These are phyloP conservation scores for Pichia sp. DNA, from an alignment of 1,139 yeast species.

Conservation along the genomic window DNA sequence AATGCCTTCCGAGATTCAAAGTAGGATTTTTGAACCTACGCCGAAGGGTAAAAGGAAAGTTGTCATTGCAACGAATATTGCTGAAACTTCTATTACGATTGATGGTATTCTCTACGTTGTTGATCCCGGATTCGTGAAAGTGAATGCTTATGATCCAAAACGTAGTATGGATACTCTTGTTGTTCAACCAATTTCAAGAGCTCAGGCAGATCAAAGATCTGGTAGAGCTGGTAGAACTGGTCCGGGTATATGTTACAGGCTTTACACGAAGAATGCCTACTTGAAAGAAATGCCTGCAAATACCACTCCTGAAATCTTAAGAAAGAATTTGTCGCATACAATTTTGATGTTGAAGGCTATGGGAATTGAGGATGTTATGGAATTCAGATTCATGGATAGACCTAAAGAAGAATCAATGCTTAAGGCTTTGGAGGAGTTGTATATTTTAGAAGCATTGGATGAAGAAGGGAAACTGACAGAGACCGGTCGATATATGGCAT, in stretches of 20 bases:
- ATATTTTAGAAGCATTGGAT: slow-evolving; percentile 77
- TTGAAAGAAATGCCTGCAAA: slow-evolving; percentile 76
- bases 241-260: slow-evolving; percentile 73
- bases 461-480: slow-evolving; percentile 70
- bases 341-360: slow-evolving; percentile 88
- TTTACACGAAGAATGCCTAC: slow-evolving; percentile 68
- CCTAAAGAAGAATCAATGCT: slow-evolving; percentile 76
- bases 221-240: slow-evolving; percentile 89
- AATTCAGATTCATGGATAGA: slow-evolving; percentile 92
- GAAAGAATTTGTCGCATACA: slow-evolving; percentile 83
- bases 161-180: slow-evolving; percentile 73
- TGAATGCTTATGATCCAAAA: slow-evolving; percentile 70
- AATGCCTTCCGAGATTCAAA: slow-evolving; percentile 70
- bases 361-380: slow-evolving; percentile 79
- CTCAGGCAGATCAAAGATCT: slow-evolving; percentile 77
- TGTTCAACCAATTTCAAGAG: slow-evolving; percentile 74
- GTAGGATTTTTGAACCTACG: slow-evolving; percentile 68
- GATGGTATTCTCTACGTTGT: slow-evolving; percentile 75
- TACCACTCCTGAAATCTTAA: slow-evolving; percentile 86
- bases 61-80: slow-evolving; percentile 74
- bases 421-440: slow-evolving; percentile 79
- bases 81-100: slow-evolving; percentile 77
- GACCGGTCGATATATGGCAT: slow-evolving; percentile 80
- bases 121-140: slow-evolving; percentile 78
- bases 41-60: slow-evolving; percentile 69